Conservation (phyloP, 148 eudicot genomes). For the Chenopodium berlandieri region DNA sequence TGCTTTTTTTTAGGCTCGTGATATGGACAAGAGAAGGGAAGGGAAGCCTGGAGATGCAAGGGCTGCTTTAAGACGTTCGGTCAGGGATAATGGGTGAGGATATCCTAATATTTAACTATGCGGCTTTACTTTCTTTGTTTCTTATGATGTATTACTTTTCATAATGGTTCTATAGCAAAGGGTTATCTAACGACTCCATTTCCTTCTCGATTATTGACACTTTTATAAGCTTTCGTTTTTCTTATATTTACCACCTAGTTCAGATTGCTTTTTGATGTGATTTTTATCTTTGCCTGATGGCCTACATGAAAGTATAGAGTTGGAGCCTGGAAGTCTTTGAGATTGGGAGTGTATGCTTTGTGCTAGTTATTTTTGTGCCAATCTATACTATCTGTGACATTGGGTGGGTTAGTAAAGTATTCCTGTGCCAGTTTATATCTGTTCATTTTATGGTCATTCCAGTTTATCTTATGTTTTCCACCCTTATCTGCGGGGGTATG, state of each 20-base stretch:
- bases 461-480: neutral
- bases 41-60: constrained; percentile 96
- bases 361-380: neutral
- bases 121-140: constrained; percentile 8
- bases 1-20: constrained; percentile 63
- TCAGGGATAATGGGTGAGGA: constrained; percentile 89
- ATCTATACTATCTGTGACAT: neutral
- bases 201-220: neutral
- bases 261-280: neutral
- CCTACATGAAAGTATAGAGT: no score
- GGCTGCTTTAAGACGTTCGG: constrained; percentile 81
- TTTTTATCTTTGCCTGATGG: neutral
- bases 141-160: neutral
- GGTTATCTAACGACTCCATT: neutral
- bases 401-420: no score
- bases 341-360: neutral
- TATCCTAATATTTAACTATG: neutral
- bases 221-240: neutral
- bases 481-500: neutral
- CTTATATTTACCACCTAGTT: neutral
- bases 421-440: neutral
- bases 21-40: constrained; percentile 93
- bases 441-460: neutral
- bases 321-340: neutral
- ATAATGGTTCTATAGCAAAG: neutral